Evolutionary conservation across 257 asterid species (phyloP).

Genomic region (Petunia axillaris): DNA sequence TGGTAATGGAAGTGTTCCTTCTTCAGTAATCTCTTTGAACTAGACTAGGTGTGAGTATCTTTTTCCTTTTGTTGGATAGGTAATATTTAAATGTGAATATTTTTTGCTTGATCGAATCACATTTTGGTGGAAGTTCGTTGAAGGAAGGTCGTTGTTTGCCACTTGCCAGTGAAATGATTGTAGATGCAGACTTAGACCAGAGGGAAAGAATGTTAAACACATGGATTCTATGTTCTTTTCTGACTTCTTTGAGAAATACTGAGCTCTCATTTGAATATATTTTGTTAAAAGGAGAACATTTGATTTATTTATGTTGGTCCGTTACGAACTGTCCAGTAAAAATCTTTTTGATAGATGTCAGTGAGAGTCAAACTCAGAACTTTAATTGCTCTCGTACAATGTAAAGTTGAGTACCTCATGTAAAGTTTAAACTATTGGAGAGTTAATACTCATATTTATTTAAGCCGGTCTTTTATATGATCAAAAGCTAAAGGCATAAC

Average conservation of each 20-base stretch:
- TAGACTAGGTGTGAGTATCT: not conserved
- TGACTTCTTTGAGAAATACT: not conserved
- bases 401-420: not conserved
- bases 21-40: not conserved
- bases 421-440: not conserved
- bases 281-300: not conserved
- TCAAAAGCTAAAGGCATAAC: not conserved
- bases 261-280: not conserved
- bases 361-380: not conserved
- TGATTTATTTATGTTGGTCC: not conserved
- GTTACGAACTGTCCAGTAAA: not conserved
- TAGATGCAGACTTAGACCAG: not conserved
- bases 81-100: not conserved
- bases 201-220: not conserved
- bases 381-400: not conserved
- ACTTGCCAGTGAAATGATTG: not conserved
- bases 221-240: not conserved
- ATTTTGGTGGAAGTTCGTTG: not conserved
- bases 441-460: not conserved
- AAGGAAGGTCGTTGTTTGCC: not conserved
- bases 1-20: not conserved
- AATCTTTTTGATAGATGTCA: not conserved
- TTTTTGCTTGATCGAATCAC: conserved; percentile 4
- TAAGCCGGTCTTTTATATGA: not conserved
- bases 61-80: no score